Base-by-base conservation (phyloP, 768 basidiomycete genomes). In the Mycena maculata region DNA sequence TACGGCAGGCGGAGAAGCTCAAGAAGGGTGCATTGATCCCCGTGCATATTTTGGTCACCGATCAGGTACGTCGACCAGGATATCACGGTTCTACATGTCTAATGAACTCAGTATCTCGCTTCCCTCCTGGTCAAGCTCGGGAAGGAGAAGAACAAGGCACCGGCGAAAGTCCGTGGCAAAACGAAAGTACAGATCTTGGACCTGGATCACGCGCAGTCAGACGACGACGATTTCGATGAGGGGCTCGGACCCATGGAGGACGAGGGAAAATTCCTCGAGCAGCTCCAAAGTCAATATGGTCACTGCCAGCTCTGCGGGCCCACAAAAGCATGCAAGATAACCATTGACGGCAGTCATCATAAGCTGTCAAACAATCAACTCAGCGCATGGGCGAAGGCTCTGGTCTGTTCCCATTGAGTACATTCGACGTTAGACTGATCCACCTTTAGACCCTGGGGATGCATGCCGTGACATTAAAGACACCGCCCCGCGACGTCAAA, bases 311-410 rank as follows among this genome's bases (percentile, higher is more conserved):
- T 47, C 1, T 65, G 58, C 33, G 56, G 56, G 9, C 57, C 47
- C 2, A 33, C 20, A 11, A 65, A 65, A 27, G 23, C n/a, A 15
- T 65, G 64, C 47, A 65, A 65, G 45, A 59, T 65, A 23, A 42
- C 20, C 12, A 7, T 41, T 4, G 36, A 11, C 1, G 47, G 57
- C 3, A 31, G 4, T 9, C 64, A 65, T 22, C 36, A 45, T 13
- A 1, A 22, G 10, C 25, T 65, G 31, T 10, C 31, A 0, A 27
- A 47, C 38, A 28, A 30, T 16, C 45, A 48, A 28, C n/a, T 39
- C 2, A 36, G 44, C 8, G 57, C 27, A 9, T 65, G 64, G 64
- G n/a, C 56, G 5, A 30, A 42, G 4, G 16, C 25, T 2, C 22
- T 59, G 42, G 64, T 58, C 11, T 13, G 9, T 50, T 28, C 47